These are phyloP conservation scores for Serendipita sp. DNA, from an alignment of 768 basidiomycete genomes.

Conservation along the genomic window DNA sequence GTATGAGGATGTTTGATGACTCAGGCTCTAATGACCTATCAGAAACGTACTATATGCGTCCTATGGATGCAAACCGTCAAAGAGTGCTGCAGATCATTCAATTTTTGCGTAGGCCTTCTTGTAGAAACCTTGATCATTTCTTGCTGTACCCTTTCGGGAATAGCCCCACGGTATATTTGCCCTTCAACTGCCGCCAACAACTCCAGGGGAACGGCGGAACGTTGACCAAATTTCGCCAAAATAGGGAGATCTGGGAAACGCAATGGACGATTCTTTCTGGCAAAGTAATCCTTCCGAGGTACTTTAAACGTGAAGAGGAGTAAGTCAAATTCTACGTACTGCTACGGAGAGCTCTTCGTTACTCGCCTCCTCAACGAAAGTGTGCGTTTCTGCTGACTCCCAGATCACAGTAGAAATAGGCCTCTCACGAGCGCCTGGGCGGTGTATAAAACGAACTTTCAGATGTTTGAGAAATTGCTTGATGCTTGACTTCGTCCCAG, in stretches of 20 bases:
- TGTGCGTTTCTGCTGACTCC: not conserved
- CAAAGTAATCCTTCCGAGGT: not conserved
- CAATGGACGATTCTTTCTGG: not conserved
- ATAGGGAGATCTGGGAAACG: not conserved
- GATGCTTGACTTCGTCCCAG: not conserved
- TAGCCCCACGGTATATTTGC: not conserved
- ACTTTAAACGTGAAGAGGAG: not conserved
- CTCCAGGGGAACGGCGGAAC: not conserved
- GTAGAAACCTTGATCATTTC: not conserved
- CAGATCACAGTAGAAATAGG: not conserved
- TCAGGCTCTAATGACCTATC: not conserved
- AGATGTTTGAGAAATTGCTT: not conserved
- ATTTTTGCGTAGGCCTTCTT: not conserved
- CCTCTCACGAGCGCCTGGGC: not conserved
- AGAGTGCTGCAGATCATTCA: not conserved
- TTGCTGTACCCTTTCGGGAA: not conserved
- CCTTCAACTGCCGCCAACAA: not conserved
- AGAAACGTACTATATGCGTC: not conserved
- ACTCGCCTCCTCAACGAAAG: not conserved
- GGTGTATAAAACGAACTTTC: not conserved
- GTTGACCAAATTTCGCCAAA: not conserved
- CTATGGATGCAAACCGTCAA: too few relatives aligned
- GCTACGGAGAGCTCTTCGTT: not conserved
- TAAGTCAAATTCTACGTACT: not conserved
- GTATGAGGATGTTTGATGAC: not conserved